Conservation (phyloP, 768 basidiomycete genomes). For the Auriculariales sp. region DNA sequence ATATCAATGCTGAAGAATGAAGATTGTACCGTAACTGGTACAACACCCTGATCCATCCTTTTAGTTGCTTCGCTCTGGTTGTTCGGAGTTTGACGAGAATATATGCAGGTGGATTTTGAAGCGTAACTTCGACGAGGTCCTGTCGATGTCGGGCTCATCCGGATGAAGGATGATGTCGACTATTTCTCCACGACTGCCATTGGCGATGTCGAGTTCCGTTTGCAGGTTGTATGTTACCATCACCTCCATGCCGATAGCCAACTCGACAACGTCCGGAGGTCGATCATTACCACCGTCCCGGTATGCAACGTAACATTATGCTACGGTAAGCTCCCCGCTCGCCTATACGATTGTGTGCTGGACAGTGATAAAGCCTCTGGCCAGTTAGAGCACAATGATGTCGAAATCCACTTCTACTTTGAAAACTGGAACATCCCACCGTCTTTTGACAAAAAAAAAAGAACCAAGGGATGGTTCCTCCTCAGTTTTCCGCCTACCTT, state of each 20-base stretch:
- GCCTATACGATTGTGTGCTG: too few relatives aligned
- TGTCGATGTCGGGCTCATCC: conserved; percentile 11
- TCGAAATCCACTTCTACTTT: too few relatives aligned
- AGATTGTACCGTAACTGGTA: conserved; percentile 22
- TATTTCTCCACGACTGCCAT: conserved; percentile 23
- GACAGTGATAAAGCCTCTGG: too few relatives aligned
- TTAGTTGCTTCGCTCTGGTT: conserved; percentile 13
- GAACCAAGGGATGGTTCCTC: too few relatives aligned
- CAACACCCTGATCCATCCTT: conserved; percentile 16
- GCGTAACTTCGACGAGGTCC: conserved; percentile 4
- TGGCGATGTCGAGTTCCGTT: conserved; percentile 25
- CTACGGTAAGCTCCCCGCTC: too few relatives aligned
- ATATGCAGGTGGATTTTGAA: conserved; percentile 17
- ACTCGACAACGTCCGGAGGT: conserved; percentile 11
- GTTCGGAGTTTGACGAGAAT: conserved; percentile 18
- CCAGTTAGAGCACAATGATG: too few relatives aligned
- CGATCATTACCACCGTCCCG: too few relatives aligned
- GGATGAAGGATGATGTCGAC: conserved; percentile 19
- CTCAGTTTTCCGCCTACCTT: too few relatives aligned
- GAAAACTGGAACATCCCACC: too few relatives aligned
- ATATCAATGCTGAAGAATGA: conserved; percentile 9
- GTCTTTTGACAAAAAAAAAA: too few relatives aligned
- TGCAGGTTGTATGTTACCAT: conserved; percentile 24
- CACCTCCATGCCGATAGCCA: conserved; percentile 22
- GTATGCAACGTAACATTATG: too few relatives aligned